Percentiles rank a stretch among this genome's conserved stretches.
Evolutionary conservation across 495 filamentous ascomycete genomes (phyloP).

Genomic region (Haplographium delicatum): DNA sequence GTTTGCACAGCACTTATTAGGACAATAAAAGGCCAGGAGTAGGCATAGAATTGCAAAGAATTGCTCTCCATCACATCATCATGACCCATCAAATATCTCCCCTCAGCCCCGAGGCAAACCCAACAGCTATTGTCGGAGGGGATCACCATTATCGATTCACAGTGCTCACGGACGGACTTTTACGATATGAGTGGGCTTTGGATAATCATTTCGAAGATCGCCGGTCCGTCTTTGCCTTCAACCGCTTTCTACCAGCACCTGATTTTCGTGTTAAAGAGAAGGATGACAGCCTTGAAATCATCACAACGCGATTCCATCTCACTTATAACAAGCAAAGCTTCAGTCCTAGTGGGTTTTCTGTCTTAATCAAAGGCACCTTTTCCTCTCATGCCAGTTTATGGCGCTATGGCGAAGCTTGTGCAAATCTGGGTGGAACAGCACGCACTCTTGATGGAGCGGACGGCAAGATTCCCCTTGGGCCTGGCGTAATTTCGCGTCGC

Average conservation of each 20-base stretch:
- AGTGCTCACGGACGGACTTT: conserved; percentile 42
- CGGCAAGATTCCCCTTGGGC: conserved; percentile 42
- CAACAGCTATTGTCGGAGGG: conserved; percentile 41
- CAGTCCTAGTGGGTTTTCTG: conserved; percentile 37
- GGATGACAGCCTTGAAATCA: conserved; percentile 39
- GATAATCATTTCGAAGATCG: conserved; percentile 54
- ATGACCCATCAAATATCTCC: no score
- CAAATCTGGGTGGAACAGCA: conserved; percentile 47
- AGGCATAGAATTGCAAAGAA: no score
- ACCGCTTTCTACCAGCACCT: conserved; percentile 42
- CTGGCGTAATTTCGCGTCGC: conserved; percentile 41
- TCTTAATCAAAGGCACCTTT: conserved; percentile 32
- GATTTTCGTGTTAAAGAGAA: conserved; percentile 38
- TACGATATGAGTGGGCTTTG: conserved; percentile 54
- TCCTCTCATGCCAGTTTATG: conserved; percentile 34
- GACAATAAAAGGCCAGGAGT: no score
- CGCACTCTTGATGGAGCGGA: conserved; percentile 49
- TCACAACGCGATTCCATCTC: conserved; percentile 45
- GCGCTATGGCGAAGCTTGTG: conserved; percentile 39
- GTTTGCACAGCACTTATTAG: no score
- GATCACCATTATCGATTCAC: conserved; percentile 46
- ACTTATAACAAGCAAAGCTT: conserved; percentile 47
- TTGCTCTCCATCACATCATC: no score
- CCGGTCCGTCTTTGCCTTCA: conserved; percentile 50
- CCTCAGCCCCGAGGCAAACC: conserved; percentile 38